These are phyloP conservation scores for Microsporum audouinii DNA, from an alignment of 2,329 filamentous ascomycete species.

Conservation along the genomic window DNA sequence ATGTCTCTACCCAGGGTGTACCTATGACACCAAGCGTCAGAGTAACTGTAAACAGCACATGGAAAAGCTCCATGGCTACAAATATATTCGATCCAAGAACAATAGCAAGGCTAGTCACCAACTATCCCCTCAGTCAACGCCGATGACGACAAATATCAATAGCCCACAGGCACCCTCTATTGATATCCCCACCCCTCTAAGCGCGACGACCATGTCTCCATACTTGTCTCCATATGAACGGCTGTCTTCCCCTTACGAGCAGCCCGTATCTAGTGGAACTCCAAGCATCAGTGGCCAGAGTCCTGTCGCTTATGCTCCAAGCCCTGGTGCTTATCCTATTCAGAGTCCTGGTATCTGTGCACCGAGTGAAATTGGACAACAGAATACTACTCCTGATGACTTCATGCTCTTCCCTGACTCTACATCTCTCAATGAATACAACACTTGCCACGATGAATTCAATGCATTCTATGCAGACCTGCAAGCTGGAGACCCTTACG, in stretches of 20 bases:
- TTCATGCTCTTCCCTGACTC: constrained; percentile 15
- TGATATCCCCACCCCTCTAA: constrained; percentile 41
- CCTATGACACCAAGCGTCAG: constrained; percentile 89
- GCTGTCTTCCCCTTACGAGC: constrained; percentile 1
- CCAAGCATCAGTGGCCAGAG: background rate
- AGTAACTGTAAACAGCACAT: constrained; percentile 98
- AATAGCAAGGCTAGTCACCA: constrained; percentile 44
- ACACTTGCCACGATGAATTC: constrained; percentile 18
- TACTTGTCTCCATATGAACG: constrained; percentile 18
- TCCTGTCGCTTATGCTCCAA: background rate
- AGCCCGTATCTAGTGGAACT: background rate
- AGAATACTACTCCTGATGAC: background rate
- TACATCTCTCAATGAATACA: constrained; percentile 1
- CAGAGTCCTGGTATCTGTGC: background rate
- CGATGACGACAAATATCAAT: constrained; percentile 46
- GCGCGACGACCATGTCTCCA: constrained; percentile 21
- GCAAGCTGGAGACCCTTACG: constrained; percentile 20
- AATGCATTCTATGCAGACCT: constrained; percentile 22
- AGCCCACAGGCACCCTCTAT: constrained; percentile 50
- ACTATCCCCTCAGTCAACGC: constrained; percentile 38
- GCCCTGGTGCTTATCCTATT: background rate
- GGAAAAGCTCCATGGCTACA: constrained; percentile 90
- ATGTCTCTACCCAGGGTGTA: constrained; percentile 72
- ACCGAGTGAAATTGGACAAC: background rate
- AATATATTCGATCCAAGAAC: constrained; percentile 84